These are phyloP conservation scores for Pichia nakasei DNA, from an alignment of 805 yeast genomes.

Conservation along the genomic window DNA sequence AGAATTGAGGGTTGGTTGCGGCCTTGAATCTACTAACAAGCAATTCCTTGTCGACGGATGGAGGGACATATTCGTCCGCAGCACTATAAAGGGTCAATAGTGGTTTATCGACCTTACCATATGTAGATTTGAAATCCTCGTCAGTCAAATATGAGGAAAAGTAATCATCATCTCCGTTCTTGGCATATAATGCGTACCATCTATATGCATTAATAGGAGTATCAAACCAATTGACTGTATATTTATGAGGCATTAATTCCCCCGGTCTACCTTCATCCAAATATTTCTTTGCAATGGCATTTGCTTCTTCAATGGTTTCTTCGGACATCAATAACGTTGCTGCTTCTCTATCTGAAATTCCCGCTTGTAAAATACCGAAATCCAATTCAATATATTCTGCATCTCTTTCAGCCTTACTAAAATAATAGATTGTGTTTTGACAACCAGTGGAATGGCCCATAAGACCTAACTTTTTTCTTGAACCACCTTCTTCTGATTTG, in stretches of 20 bases:
- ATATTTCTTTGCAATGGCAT: constrained; percentile 29
- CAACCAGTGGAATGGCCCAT: constrained; percentile 86
- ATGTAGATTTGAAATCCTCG: constrained; percentile 35
- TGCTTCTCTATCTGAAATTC: constrained; percentile 60
- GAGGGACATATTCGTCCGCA: constrained; percentile 57
- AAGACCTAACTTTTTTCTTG: constrained; percentile 43
- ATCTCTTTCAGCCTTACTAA: constrained; percentile 29
- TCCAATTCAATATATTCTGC: constrained; percentile 26
- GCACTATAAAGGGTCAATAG: constrained; percentile 50
- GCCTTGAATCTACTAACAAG: constrained; percentile 43
- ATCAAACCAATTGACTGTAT: constrained; percentile 35
- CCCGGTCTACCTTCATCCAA: constrained; percentile 35
- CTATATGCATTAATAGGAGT: constrained; percentile 63
- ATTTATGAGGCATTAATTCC: constrained; percentile 46
- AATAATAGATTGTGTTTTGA: constrained; percentile 63
- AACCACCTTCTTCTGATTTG: constrained; percentile 36
- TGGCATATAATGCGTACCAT: constrained; percentile 51
- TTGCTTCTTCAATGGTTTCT: constrained; percentile 13
- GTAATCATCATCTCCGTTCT: constrained; percentile 71
- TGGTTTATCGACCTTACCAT: constrained; percentile 46
- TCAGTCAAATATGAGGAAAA: constrained; percentile 49
- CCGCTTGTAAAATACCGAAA: constrained; percentile 65
- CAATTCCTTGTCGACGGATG: constrained; percentile 35
- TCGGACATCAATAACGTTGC: constrained; percentile 12
- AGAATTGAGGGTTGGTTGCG: constrained; percentile 30